These are phyloP conservation scores for Leptographium lundbergii DNA, from an alignment of 2,329 filamentous ascomycete species.

Conservation along the genomic window DNA sequence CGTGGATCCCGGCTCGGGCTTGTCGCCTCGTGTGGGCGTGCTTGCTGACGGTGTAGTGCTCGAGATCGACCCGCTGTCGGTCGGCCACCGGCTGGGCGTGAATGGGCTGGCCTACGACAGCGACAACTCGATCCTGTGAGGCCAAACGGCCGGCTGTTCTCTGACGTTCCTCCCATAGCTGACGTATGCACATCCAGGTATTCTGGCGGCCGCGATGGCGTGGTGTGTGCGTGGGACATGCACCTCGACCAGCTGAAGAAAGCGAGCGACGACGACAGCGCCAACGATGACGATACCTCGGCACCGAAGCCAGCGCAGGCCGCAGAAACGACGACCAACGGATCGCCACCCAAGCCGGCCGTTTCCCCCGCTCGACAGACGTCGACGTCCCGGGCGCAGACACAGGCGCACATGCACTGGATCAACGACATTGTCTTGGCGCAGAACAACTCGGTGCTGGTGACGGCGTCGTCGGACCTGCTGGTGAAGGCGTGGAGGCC, in stretches of 20 bases:
- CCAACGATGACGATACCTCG: not conserved
- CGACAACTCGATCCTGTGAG: conserved; percentile 75
- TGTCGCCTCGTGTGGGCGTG: not conserved
- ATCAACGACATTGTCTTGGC: conserved; percentile 84
- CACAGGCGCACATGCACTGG: conserved; percentile 82
- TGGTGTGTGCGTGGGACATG: conserved; percentile 92
- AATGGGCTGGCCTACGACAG: conserved; percentile 86
- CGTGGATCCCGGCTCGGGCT: not conserved
- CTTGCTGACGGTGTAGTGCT: conserved; percentile 31
- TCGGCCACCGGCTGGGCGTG: conserved; percentile 85
- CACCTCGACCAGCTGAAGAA: conserved; percentile 46
- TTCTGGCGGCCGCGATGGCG: conserved; percentile 88
- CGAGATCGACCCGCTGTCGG: conserved; percentile 42
- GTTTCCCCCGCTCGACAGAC: conserved; percentile 22
- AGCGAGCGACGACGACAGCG: not conserved
- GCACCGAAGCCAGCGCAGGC: conserved; percentile 14
- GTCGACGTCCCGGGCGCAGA: conserved; percentile 48
- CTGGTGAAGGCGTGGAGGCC: conserved; percentile 91
- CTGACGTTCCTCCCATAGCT: not conserved
- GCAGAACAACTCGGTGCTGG: conserved; percentile 63
- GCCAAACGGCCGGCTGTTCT: conserved; percentile 1
- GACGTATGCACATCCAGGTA: conserved; percentile 45
- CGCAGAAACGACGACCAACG: conserved; percentile 13
- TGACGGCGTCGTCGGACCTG: conserved; percentile 87
- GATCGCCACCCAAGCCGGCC: not conserved